phyloP scores from a whole-genome alignment of 441 rosid species.

The Monsonia emarginata region DNA sequence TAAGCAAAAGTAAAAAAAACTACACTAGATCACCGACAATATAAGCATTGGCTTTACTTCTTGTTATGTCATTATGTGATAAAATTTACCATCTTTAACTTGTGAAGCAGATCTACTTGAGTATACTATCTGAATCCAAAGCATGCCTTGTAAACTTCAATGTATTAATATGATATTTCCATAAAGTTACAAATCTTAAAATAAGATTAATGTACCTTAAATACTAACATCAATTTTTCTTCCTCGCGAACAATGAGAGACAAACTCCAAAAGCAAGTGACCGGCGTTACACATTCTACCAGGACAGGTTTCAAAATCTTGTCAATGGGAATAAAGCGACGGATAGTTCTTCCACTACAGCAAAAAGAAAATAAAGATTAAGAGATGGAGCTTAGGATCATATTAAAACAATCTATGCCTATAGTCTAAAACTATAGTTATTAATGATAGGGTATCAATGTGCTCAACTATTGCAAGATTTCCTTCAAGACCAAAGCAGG shows the following conservation, averaged over 20 bases:
- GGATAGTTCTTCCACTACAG: constrained; percentile 49
- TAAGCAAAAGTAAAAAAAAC: not conserved
- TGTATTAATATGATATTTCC: not conserved
- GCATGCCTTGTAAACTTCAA: not conserved
- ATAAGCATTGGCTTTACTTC: not conserved
- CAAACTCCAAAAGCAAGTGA: constrained; percentile 80
- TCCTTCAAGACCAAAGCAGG: not conserved
- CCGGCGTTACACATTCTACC: constrained; percentile 61
- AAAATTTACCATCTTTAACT: not conserved
- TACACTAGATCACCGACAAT: not conserved
- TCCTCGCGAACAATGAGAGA: constrained; percentile 56
- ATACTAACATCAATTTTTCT: constrained; percentile 52
- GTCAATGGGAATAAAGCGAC: constrained; percentile 52
- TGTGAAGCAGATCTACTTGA: not conserved
- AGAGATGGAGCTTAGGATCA: not conserved
- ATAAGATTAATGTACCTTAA: constrained; percentile 40
- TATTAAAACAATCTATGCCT: not conserved
- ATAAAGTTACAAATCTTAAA: constrained; percentile 5
- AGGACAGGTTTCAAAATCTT: constrained; percentile 70
- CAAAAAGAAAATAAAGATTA: constrained; percentile 2
- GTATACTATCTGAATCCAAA: not conserved
- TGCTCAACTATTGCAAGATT: not conserved
- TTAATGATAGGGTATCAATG: not conserved
- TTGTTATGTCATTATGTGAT: too few relatives aligned
- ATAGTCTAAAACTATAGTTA: not conserved